Evolutionary conservation across 495 filamentous ascomycete species (phyloP).

Genomic region (Penicillium angulare): DNA sequence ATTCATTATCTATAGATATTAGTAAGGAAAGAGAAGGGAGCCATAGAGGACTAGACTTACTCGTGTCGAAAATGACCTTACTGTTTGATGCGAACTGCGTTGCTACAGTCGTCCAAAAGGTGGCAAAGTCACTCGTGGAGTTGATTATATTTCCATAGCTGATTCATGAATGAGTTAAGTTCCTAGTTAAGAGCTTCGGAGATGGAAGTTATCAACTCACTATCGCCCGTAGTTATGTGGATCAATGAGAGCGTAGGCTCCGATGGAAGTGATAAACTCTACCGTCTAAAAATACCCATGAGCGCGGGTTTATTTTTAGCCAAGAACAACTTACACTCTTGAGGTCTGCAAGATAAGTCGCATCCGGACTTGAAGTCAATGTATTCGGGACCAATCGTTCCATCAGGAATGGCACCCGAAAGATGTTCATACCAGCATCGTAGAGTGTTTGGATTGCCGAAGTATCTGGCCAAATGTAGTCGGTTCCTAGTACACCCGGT

Average conservation of each 20-base stretch:
- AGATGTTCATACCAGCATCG: conserved; percentile 63
- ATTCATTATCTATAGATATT: conserved; percentile 69
- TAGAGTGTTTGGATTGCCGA: conserved; percentile 54
- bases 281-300: conserved; percentile 44
- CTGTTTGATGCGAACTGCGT: conserved; percentile 55
- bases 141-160: conserved; percentile 64
- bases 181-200: not conserved
- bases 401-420: conserved; percentile 70
- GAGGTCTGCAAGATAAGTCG: conserved; percentile 39
- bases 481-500: conserved; percentile 42
- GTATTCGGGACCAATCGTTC: conserved; percentile 58
- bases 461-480: conserved; percentile 60
- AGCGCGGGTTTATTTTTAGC: not conserved
- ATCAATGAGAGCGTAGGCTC: conserved; percentile 62
- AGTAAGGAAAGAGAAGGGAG: not conserved
- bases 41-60: conserved; percentile 22
- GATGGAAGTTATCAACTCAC: conserved; percentile 16
- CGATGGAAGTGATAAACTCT: conserved; percentile 57
- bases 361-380: conserved; percentile 43
- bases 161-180: not conserved
- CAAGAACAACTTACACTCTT: conserved; percentile 33
- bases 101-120: conserved; percentile 65
- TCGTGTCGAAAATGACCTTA: conserved; percentile 59
- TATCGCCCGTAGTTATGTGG: conserved; percentile 69
- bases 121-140: conserved; percentile 54